Conservation (phyloP, 2,329 filamentous ascomycete genomes). For the Claviceps quebecensis region DNA sequence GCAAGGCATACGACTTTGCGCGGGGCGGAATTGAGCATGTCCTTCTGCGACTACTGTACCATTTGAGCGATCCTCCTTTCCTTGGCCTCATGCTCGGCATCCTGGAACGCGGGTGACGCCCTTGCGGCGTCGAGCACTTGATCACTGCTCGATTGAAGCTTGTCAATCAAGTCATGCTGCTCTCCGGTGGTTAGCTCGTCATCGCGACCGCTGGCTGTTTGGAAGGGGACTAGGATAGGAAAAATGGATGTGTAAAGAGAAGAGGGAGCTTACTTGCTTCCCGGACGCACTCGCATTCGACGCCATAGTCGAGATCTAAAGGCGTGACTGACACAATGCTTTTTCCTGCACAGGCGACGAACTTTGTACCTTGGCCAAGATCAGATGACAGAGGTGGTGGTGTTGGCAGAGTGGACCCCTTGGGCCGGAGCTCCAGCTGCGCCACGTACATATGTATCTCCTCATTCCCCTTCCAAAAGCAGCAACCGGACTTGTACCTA, state of each 20-base stretch:
- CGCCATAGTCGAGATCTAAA: constrained; percentile 15
- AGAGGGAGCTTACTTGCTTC: constrained; percentile 15
- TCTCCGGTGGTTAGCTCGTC: neutral
- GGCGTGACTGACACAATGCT: neutral
- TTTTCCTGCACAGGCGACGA: neutral
- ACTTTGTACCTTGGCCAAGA: neutral
- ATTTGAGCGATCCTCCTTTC: constrained; percentile 24
- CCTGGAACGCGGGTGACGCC: constrained; percentile 21
- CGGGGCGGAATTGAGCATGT: neutral
- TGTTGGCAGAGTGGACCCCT: neutral
- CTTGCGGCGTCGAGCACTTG: constrained; percentile 25
- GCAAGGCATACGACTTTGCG: no score
- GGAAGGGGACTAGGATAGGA: neutral
- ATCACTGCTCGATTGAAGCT: constrained; percentile 25
- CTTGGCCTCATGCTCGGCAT: constrained; percentile 25
- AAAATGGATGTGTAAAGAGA: neutral
- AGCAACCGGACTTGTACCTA: neutral
- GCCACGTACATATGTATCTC: neutral
- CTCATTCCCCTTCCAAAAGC: neutral
- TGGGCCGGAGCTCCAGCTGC: neutral
- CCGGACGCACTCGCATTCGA: constrained; percentile 16
- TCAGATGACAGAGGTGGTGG: neutral
- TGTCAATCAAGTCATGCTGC: constrained; percentile 23
- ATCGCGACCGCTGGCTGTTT: neutral
- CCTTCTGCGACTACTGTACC: constrained; percentile 12